A percentile compares a stretch with the other conserved stretches of the same genome.
phyloP scores from a whole-genome alignment of 345 rosid genomes.

The Arabidopsis suecica region DNA sequence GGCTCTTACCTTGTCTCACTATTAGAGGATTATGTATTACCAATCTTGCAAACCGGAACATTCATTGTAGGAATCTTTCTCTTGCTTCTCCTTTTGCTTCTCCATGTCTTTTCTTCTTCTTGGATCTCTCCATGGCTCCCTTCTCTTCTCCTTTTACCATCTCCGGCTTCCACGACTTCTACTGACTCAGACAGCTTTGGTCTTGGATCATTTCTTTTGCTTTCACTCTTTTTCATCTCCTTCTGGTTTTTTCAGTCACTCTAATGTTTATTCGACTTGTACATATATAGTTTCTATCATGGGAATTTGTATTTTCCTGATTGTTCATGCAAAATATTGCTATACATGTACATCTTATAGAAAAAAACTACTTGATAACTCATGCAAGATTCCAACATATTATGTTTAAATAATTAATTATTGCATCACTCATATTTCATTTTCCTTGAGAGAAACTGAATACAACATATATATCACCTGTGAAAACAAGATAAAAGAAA shows the following conservation, averaged over 20 bases:
- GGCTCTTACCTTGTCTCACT: conserved; percentile 39
- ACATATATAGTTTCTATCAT: background rate
- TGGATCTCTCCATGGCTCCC: conserved; percentile 47
- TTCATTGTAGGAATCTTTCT: conserved; percentile 42
- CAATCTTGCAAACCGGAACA: conserved; percentile 44
- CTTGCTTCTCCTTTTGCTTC: conserved; percentile 43
- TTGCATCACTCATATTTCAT: background rate
- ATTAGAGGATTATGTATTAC: conserved; percentile 35
- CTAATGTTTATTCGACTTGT: conserved; percentile 1
- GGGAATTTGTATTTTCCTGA: background rate
- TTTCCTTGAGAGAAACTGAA: background rate
- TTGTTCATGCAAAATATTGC: background rate
- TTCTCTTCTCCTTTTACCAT: conserved; percentile 39
- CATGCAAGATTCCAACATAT: background rate
- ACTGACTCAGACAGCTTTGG: conserved; percentile 45
- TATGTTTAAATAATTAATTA: background rate
- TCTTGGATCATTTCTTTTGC: conserved; percentile 44
- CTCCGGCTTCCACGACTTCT: conserved; percentile 31
- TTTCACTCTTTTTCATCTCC: conserved; percentile 39
- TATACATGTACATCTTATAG: background rate
- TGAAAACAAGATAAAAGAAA: no score
- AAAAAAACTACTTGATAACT: background rate
- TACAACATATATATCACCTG: no score
- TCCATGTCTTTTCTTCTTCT: conserved; percentile 44
- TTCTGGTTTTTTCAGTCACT: conserved; percentile 39